A percentile compares a stretch with the other conserved stretches of the same genome.
Evolutionary conservation across 1,139 yeast species (phyloP).

Genomic region (Suhomyces choctaworum): DNA sequence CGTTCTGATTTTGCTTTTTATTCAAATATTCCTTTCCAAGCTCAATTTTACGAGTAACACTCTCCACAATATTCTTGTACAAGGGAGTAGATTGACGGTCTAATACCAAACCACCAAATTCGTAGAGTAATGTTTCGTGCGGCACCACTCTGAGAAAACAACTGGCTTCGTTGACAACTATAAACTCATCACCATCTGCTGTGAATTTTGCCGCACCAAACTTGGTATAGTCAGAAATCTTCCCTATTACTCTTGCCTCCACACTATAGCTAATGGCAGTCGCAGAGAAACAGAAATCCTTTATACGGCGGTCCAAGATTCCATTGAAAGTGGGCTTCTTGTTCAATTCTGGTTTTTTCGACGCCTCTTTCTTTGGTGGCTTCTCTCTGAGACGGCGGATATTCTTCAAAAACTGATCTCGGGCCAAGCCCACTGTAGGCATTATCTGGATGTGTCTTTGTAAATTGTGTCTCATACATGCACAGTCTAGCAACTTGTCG

Average conservation of each 20-base stretch:
- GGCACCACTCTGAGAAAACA: slow-evolving; percentile 26
- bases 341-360: slow-evolving; percentile 1
- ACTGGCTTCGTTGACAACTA: slow-evolving; percentile 26
- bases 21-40: slow-evolving; percentile 15
- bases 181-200: slow-evolving; percentile 22
- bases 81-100: slow-evolving; percentile 16
- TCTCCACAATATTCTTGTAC: slow-evolving; percentile 18
- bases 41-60: slow-evolving; percentile 20
- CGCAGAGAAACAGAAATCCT: slow-evolving; percentile 35
- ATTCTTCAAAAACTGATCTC: slow-evolving; percentile 25
- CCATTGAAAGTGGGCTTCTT: slow-evolving; percentile 16
- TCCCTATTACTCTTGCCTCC: slow-evolving; percentile 39
- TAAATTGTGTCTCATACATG: slow-evolving; percentile 35
- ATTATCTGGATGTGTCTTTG: slow-evolving; percentile 36
- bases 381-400: slow-evolving; percentile 20
- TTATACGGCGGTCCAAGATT: slow-evolving; percentile 21
- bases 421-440: slow-evolving; percentile 34
- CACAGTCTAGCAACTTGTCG: slow-evolving; percentile 36
- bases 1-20: slow-evolving; percentile 9
- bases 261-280: slow-evolving; percentile 37
- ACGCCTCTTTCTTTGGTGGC: neutral
- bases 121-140: slow-evolving; percentile 14
- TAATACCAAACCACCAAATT: slow-evolving; percentile 14
- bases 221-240: slow-evolving; percentile 28
- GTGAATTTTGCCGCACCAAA: slow-evolving; percentile 8